phyloP scores from a whole-genome alignment of 495 filamentous ascomycete genomes.

The Cudoniella acicularis region DNA sequence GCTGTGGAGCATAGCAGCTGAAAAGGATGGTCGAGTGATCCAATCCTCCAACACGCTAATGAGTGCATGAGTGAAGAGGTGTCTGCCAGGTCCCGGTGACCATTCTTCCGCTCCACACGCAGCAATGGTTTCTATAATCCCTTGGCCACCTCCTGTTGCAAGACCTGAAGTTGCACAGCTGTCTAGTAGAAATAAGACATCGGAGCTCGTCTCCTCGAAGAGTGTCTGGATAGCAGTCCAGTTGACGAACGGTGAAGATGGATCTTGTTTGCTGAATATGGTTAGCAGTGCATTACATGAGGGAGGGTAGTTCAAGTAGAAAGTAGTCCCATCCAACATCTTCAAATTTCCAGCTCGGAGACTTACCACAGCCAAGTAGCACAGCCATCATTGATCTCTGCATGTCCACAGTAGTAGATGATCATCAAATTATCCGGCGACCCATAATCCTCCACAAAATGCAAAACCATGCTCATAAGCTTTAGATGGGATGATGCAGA shows the following conservation, averaged over 20 bases:
- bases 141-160: slow-evolving; percentile 29
- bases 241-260: slow-evolving; percentile 12
- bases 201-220: slow-evolving; percentile 47
- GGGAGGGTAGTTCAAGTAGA: background rate
- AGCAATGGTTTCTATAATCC: slow-evolving; percentile 50
- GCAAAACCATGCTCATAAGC: slow-evolving; percentile 43
- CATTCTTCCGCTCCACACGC: slow-evolving; percentile 51
- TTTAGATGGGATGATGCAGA: slow-evolving; percentile 46
- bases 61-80: slow-evolving; percentile 47
- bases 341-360: slow-evolving; percentile 10
- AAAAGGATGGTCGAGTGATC: slow-evolving; percentile 38
- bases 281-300: background rate
- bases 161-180: slow-evolving; percentile 46
- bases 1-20: slow-evolving; percentile 50
- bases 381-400: slow-evolving; percentile 47
- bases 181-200: slow-evolving; percentile 50
- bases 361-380: slow-evolving; percentile 51
- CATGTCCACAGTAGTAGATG: slow-evolving; percentile 54
- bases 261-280: slow-evolving; percentile 27
- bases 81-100: slow-evolving; percentile 45
- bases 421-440: slow-evolving; percentile 45
- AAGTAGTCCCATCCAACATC: background rate
- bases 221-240: slow-evolving; percentile 53
- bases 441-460: slow-evolving; percentile 48
- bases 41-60: slow-evolving; percentile 49